These are phyloP conservation scores for Canavalia gladiata DNA, from an alignment of 306 rosid genomes.

Conservation along the genomic window DNA sequence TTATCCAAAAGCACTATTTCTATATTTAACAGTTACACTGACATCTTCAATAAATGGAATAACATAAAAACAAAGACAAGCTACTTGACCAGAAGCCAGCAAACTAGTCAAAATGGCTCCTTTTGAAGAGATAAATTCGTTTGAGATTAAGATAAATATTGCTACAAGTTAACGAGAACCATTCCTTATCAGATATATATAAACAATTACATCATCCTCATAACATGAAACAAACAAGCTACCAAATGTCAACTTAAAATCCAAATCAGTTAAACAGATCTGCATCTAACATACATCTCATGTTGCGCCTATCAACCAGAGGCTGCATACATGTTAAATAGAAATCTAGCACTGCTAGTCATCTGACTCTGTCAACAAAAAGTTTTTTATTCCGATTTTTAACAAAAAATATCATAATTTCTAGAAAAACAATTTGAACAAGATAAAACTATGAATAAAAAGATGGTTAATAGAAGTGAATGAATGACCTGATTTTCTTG, in stretches of 20 bases:
- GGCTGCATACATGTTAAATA: not conserved
- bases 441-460: not conserved
- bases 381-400: not conserved
- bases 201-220: not conserved
- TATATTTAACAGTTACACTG: not conserved
- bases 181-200: not conserved
- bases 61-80: not conserved
- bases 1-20: not conserved
- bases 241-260: not conserved
- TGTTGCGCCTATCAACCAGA: not conserved
- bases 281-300: not conserved
- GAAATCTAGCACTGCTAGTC: too few relatives aligned
- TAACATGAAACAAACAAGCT: not conserved
- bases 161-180: not conserved
- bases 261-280: not conserved
- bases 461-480: not conserved
- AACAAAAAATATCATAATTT: not conserved
- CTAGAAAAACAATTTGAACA: not conserved
- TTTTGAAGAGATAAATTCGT: not conserved
- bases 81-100: not conserved
- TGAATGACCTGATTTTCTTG: conserved; percentile 60
- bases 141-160: not conserved
- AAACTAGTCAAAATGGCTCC: not conserved
- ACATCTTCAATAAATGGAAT: not conserved
- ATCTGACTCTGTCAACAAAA: not conserved